Evolutionary conservation across 202 grass and related monocot genomes (phyloP).

Genomic region (Musa balbisiana): DNA sequence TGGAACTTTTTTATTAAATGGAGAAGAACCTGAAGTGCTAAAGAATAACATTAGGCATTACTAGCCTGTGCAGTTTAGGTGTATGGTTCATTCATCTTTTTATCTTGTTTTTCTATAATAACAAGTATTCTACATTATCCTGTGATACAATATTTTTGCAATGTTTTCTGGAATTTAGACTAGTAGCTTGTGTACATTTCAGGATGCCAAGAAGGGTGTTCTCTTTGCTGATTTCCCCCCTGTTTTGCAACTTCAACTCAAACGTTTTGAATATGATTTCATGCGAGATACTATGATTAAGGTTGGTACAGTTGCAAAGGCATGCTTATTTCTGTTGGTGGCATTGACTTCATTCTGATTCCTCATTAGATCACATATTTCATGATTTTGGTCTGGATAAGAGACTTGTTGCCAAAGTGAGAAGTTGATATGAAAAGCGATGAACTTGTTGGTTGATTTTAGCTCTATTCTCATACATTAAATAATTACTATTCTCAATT

Average conservation of each 20-base stretch:
- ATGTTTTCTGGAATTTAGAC: background rate
- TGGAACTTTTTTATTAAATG: background rate
- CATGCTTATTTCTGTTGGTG: background rate
- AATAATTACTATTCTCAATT: too few species aligned
- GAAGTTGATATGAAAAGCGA: background rate
- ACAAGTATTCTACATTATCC: too few species aligned
- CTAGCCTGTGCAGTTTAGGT: too few species aligned
- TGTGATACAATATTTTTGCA: background rate
- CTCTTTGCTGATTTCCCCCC: conserved; percentile 72
- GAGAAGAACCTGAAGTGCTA: background rate
- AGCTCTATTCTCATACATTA: background rate
- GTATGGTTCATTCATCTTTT: background rate
- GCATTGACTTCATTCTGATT: background rate
- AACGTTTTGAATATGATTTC: conserved; percentile 75
- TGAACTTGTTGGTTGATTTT: background rate
- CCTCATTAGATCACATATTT: background rate
- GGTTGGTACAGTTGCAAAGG: conserved; percentile 36
- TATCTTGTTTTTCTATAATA: background rate
- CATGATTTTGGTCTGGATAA: background rate
- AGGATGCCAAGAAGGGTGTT: conserved; percentile 82
- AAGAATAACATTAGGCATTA: background rate
- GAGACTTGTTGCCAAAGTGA: background rate
- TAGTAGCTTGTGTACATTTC: conserved; percentile 17
- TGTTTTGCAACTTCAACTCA: conserved; percentile 72
- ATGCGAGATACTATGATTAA: conserved; percentile 60